Evolutionary conservation across 805 yeast species (phyloP), one percentile per base, ranked within the genome.

Genomic region (Starmerella tilneyi): DNA sequence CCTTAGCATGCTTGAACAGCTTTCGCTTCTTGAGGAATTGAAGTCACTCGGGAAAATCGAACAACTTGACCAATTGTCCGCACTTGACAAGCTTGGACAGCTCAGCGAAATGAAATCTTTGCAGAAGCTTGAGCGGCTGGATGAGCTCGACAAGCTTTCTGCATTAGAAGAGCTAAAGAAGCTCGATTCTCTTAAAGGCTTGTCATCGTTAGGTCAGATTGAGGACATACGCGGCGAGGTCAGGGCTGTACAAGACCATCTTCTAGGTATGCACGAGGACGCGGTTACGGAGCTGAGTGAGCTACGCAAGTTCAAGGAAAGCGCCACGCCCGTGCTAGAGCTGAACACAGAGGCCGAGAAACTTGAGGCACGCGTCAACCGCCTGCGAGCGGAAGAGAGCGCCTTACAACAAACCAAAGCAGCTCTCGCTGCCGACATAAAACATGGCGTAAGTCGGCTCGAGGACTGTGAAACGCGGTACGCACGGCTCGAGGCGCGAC

Each of bases 221-320:
- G 27, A 33, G 11, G 35, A 28, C 19, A 20, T 52, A 7, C 41
- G 40, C n/a, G 57, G 57, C 13, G 57, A 54, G 22, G 48, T 54
- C 5, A 46, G 55, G 9, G 57, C 57, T 11, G 43, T 52, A 15
- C 54, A 49, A 33, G 56, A 51, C 43, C 54, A 52, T 20, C 22
- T 52, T 35, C 17, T 49, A 5, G 49, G 50, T 2, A 28, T 36
- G 16, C 55, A 50, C 43, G n/a, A 36, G 9, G 19, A 43, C 6
- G 34, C 47, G 6, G 31, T 41, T n/a, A 41, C 27, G 6, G 51
- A 46, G 31, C 38, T 44, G 1, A 24, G 29, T 11, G 47, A 39
- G 28, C 44, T 49, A 24, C 43, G 47, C 9, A 40, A 41, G 12
- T 31, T 38, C 24, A 38, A 41, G 12, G 21, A 12, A 9, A 38